phyloP scores from a whole-genome alignment of 2,329 filamentous ascomycete species.

The Claviceps sp. region DNA sequence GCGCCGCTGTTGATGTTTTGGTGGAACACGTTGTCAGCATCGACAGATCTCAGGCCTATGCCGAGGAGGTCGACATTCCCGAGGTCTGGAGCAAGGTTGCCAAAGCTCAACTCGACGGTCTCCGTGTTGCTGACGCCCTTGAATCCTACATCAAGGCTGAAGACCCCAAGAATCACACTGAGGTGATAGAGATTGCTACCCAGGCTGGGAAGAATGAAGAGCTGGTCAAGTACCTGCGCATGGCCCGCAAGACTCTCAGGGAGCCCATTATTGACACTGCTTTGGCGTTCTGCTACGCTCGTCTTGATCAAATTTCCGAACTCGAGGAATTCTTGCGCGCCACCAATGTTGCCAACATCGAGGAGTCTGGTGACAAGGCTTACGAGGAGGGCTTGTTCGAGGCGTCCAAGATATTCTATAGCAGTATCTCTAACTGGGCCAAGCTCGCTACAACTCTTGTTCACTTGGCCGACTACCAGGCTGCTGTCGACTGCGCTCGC shows the following conservation, averaged over 20 bases:
- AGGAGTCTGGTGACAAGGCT: conserved; percentile 95
- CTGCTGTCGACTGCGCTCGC: conserved; percentile 90
- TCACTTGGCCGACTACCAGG: conserved; percentile 94
- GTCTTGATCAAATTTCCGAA: conserved; percentile 80
- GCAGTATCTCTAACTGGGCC: conserved; percentile 97
- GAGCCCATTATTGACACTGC: conserved; percentile 90
- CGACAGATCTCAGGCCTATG: conserved; percentile 89
- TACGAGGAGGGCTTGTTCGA: conserved; percentile 90
- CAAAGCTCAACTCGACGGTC: conserved; percentile 92
- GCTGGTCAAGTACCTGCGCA: conserved; percentile 87
- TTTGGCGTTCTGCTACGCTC: conserved; percentile 84
- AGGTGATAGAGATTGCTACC: conserved; percentile 92
- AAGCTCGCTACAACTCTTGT: conserved; percentile 96
- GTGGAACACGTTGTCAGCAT: conserved; percentile 97
- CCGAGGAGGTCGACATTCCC: conserved; percentile 82
- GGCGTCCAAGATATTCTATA: conserved; percentile 97
- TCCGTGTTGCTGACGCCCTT: conserved; percentile 83
- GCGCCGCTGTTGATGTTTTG: conserved; percentile 76
- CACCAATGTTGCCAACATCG: conserved; percentile 89
- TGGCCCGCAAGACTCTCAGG: conserved; percentile 93
- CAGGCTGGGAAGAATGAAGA: conserved; percentile 97
- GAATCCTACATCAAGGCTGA: conserved; percentile 94
- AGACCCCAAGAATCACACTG: conserved; percentile 83
- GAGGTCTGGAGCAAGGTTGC: conserved; percentile 98
- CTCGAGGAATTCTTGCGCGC: conserved; percentile 91